Evolutionary conservation across 2,329 filamentous ascomycete genomes (phyloP), one percentile per base, ranked within the genome.

Genomic region (Aureobasidium uvarum): DNA sequence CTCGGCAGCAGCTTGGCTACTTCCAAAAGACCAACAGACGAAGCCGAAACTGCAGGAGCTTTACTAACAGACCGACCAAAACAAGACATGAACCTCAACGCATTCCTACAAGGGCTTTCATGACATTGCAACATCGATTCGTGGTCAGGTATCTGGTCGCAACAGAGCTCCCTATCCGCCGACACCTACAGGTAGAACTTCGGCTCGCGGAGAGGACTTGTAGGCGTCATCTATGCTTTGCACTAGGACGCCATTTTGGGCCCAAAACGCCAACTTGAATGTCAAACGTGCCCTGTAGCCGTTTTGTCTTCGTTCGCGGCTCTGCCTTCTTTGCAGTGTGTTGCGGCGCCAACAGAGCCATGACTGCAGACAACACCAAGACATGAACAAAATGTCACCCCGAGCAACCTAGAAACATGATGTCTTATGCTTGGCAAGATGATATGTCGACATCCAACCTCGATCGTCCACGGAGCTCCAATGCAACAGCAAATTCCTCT

Each of bases 201-300:
- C 58, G 58, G 43, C 58, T 8, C 20, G 16, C 39, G 20, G 16
- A 5, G 14, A 8, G 23, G 20, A 39, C 16, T 62, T 62, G 45
- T 62, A 62, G 45, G 58, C 58, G 58, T 62, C 58, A 62, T 50
- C 43, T 31, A 39, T 36, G 18, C n/a, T 38, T 36, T 60, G 56
- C 55, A 33, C 55, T 59, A 55, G 23, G 16, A 16, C 2, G 33
- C 50, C 14, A 54, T 6, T 3, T 16, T 38, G n/a, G 14, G 10
- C 38, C 50, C 50, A 52, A 18, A 36, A 23, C 18, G 50, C 33
- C 14, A 28, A 5, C 7, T 36, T n/a, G 48, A 33, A 51, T 14
- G 31, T n/a, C 7, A 16, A 51, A 51, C 48, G n/a, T 25, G 52
- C 36, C 36, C 23, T 28, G 14, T 36, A 55, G 5, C 33, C 36